Base-by-base conservation (phyloP, 768 basidiomycete species). In the Trametes cingulata region DNA sequence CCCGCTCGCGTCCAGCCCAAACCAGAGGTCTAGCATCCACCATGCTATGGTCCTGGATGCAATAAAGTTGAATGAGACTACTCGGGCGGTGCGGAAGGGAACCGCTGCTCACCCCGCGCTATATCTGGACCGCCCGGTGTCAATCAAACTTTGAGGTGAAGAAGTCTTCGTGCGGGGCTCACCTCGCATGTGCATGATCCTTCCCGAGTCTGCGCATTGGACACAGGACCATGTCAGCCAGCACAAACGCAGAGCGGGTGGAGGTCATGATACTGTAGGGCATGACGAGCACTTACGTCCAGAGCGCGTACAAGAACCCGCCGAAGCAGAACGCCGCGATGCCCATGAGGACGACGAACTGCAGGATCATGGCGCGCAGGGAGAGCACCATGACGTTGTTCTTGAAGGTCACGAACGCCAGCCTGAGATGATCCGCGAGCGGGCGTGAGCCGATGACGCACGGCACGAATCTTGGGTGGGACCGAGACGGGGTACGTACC, bases 1-100 rank as follows among this genome's bases (percentile, higher is more conserved):
- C 4, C 95, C 95, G 47, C 80, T 85, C 0, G 94, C 93, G 73
- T 98, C 96, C 6, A 98, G 81, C n/a, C 96, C 96, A 68, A 98
- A 98, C 84, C 85, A 93, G 10, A 95, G 73, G 69, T 95, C 91
- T 22, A 95, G 80, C 86, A 97, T 91, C 93, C 93, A 96, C 94
- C 93, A 97, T 0, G 88, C 86, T 54, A 95, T 92, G 27, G 84
- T 81, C 22, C 83, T 84, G 14, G 49, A 19, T 27, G n/a, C 17
- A n/a, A n/a, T 2, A 35, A 36, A 35, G 51, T 33, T 41, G 10
- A 49, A 5, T 15, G 14, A 39, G 35, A 15, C 25, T 14, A 41
- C 19, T 40, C 7, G n/a, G 9, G 7, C 7, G 24, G 35, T 6
- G 12, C 13, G 10, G n/a, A n/a, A 22, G 52, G 35, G 12, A 27